These are phyloP conservation scores for Aspergillus coremiiformis DNA, from an alignment of 495 filamentous ascomycete species.

Conservation along the genomic window DNA sequence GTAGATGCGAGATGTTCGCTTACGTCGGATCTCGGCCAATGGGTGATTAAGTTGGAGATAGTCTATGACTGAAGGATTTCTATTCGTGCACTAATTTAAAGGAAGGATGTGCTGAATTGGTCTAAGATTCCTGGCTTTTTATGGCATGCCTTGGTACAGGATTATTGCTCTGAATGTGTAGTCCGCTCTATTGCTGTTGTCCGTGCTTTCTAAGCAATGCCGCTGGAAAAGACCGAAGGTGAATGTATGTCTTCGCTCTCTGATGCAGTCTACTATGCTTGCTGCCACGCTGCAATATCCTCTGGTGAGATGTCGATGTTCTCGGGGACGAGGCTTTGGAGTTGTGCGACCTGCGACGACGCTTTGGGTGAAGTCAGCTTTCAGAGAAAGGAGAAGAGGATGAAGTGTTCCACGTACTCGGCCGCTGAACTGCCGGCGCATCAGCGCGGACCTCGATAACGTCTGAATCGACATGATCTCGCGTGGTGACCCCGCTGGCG, in stretches of 20 bases:
- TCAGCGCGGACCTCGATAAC: conserved; percentile 29
- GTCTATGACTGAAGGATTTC: too few species aligned
- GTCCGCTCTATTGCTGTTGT: too few species aligned
- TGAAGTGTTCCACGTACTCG: conserved; percentile 23
- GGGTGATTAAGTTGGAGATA: too few species aligned
- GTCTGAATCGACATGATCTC: conserved; percentile 28
- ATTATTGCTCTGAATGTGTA: too few species aligned
- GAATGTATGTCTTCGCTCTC: background rate
- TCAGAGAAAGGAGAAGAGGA: too few species aligned
- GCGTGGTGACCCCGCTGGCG: conserved; percentile 25
- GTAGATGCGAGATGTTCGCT: too few species aligned
- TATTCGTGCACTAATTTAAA: too few species aligned
- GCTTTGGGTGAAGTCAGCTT: conserved; percentile 12
- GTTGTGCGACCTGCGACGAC: conserved; percentile 20
- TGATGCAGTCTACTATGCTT: conserved; percentile 6
- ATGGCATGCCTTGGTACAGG: too few species aligned
- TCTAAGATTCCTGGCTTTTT: too few species aligned
- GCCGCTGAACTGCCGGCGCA: conserved; percentile 24
- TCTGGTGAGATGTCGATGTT: conserved; percentile 31
- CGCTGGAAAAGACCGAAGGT: background rate
- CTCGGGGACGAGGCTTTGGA: conserved; percentile 28
- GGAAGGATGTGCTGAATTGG: too few species aligned
- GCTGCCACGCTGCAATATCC: conserved; percentile 32
- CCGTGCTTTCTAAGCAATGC: background rate
- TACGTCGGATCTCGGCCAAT: too few species aligned